These are phyloP conservation scores for Strobilomyces echinocephalus DNA, from an alignment of 768 basidiomycete species.

Conservation along the genomic window DNA sequence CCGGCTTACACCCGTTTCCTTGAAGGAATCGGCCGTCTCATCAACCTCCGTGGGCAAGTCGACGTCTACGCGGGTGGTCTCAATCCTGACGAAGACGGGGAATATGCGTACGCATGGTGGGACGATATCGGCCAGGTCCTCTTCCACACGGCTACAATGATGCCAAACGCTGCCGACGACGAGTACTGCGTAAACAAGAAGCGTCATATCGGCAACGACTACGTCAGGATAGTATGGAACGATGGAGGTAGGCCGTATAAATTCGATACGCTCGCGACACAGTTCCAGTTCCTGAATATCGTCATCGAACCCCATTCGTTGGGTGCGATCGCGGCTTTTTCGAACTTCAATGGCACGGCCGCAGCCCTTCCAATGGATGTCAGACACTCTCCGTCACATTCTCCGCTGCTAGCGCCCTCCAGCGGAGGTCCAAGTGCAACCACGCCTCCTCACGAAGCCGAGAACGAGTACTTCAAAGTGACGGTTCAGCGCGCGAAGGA, in stretches of 20 bases:
- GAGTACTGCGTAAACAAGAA: conserved; percentile 81
- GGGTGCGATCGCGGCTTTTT: conserved; percentile 80
- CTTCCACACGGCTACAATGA: conserved; percentile 95
- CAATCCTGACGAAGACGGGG: conserved; percentile 87
- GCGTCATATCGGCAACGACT: conserved; percentile 94
- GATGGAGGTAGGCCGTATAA: conserved; percentile 86
- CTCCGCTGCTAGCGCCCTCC: conserved; percentile 15
- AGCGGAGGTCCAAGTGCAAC: conserved; percentile 7
- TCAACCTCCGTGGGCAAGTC: conserved; percentile 82
- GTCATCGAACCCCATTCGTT: conserved; percentile 91
- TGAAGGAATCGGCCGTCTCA: conserved; percentile 81
- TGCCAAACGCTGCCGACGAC: conserved; percentile 76
- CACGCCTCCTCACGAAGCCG: conserved; percentile 46
- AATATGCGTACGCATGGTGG: conserved; percentile 99
- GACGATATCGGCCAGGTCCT: conserved; percentile 94
- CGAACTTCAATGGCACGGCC: conserved; percentile 43
- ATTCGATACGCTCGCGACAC: conserved; percentile 87
- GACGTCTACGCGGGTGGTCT: conserved; percentile 93
- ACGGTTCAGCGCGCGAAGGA: conserved; percentile 82
- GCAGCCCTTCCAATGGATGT: conserved; percentile 5
- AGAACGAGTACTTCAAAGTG: conserved; percentile 95
- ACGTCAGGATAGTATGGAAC: conserved; percentile 95
- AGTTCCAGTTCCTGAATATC: conserved; percentile 97
- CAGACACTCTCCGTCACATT: conserved; percentile 17
- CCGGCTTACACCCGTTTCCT: conserved; percentile 93